These are phyloP conservation scores for Aaosphaeria arxii DNA, from an alignment of 2,329 filamentous ascomycete genomes.

Conservation along the genomic window DNA sequence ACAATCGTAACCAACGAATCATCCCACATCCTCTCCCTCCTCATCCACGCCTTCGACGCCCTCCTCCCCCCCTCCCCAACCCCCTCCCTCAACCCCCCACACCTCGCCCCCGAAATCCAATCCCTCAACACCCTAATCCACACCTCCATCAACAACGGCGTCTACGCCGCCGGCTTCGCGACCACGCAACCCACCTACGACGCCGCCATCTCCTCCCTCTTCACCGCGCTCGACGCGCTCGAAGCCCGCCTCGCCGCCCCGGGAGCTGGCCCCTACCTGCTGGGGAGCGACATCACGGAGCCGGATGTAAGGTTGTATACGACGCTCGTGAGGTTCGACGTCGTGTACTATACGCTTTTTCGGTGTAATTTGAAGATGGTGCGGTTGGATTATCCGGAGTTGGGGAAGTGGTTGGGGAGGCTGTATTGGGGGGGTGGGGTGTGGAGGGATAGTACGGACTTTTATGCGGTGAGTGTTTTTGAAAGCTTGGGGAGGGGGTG, in stretches of 20 bases:
- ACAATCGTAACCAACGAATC: conserved; percentile 36
- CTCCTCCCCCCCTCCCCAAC: conserved; percentile 55
- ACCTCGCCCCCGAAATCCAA: conserved; percentile 68
- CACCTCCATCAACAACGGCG: conserved; percentile 54
- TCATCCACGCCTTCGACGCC: conserved; percentile 31
- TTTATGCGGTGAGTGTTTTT: too few species aligned
- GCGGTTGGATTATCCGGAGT: conserved; percentile 72
- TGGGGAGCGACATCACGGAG: conserved; percentile 59
- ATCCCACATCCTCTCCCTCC: conserved; percentile 32
- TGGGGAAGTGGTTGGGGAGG: conserved; percentile 76
- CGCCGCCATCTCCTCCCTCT: conserved; percentile 67
- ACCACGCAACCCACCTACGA: conserved; percentile 82
- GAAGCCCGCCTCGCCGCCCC: conserved; percentile 64
- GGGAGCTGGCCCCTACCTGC: conserved; percentile 63
- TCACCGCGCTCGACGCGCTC: conserved; percentile 71
- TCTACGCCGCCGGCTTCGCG: conserved; percentile 71
- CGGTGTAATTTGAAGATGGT: conserved; percentile 84
- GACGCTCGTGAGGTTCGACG: conserved; percentile 60
- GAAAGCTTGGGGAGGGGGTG: too few species aligned
- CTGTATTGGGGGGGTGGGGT: conserved; percentile 70
- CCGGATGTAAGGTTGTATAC: conserved; percentile 49
- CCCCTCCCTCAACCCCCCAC: conserved; percentile 65
- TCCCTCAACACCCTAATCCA: conserved; percentile 79
- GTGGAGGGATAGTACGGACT: conserved; percentile 8
- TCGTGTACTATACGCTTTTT: conserved; percentile 55